phyloP scores from a whole-genome alignment of 441 rosid species.

The Flueggea neowawraea region DNA sequence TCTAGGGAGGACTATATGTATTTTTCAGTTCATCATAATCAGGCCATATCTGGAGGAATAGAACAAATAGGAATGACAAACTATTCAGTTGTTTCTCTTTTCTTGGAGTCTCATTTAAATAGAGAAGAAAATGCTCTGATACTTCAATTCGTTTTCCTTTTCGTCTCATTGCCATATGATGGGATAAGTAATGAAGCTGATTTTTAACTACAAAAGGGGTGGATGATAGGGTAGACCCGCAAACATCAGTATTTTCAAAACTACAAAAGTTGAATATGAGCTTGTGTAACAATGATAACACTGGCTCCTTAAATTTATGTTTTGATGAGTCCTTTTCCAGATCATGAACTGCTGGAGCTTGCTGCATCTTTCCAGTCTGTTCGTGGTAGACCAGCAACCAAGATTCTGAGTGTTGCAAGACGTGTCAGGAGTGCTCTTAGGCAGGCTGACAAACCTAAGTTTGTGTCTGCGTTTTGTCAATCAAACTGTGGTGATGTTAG shows the following conservation, averaged over 20 bases:
- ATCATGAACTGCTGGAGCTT: slow-evolving; percentile 71
- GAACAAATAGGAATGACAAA: background rate
- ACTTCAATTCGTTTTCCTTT: background rate
- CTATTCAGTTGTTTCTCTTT: background rate
- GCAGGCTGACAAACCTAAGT: slow-evolving; percentile 65
- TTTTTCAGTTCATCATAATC: background rate
- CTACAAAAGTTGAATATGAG: no score
- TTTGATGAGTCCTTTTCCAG: slow-evolving; percentile 34
- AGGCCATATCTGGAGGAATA: background rate
- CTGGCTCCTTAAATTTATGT: slow-evolving; percentile 15
- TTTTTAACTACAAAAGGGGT: background rate
- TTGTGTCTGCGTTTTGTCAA: slow-evolving; percentile 95
- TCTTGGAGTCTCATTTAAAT: background rate
- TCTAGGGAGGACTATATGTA: background rate
- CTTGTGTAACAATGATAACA: background rate
- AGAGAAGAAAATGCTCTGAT: background rate
- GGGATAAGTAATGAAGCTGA: background rate
- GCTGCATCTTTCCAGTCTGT: slow-evolving; percentile 75
- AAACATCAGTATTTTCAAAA: no score
- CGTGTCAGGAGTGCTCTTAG: slow-evolving; percentile 79
- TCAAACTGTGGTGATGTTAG: slow-evolving; percentile 96
- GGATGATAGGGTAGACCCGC: no score
- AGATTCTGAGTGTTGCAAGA: slow-evolving; percentile 55
- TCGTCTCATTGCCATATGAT: background rate
- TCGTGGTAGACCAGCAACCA: slow-evolving; percentile 67